Base-by-base conservation (phyloP, 2,329 filamentous ascomycete genomes). In the Ilyonectria robusta region DNA sequence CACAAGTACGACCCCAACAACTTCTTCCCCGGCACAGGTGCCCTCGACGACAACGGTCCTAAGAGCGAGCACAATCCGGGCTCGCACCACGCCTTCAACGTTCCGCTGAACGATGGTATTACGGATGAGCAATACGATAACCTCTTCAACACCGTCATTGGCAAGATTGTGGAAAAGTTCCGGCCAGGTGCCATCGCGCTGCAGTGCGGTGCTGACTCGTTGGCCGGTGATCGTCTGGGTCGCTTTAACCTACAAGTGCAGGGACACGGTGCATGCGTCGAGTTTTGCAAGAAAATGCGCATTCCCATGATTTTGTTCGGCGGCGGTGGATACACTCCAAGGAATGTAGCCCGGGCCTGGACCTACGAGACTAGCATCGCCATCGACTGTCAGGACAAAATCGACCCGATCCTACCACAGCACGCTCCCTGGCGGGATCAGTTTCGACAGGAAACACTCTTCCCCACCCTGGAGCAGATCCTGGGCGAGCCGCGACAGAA, bases 191-290 rank as follows among this genome's bases (percentile, higher is more conserved):
- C 94, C 50, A 97, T 99, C 76, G 95, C 97, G 7, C 86, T 99
- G 2, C 96, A 99, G 81, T 98, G 96, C 78, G 96, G 96, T 65
- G 96, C 95, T 50, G 96, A 99, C 84, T 97, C 93, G 46, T 88
- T 99, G 1, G 95, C 95, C 44, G 95, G 96, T 69, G 96, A 99
- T 81, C 89, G 96, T 23, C 89, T 99, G 0, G 96, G 96, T 55
- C 92, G 94, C 70, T 99, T 99, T 87, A 99, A 98, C 78, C 89
- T 99, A 67, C 97, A 97, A 79, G 96, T 99, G 67, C 92, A 94
- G 78, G 95, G 95, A 15, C 96, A 99, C 81, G 95, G 94, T 59
- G 92, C 92, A 70, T 99, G 96, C 79, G 94, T 98, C 65, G 90
- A 92, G 56, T 98, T 92, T 76, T 94, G 95, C 81, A 98, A 98